Conservation (phyloP, 805 yeast species). For the Starmerella davenportii region DNA sequence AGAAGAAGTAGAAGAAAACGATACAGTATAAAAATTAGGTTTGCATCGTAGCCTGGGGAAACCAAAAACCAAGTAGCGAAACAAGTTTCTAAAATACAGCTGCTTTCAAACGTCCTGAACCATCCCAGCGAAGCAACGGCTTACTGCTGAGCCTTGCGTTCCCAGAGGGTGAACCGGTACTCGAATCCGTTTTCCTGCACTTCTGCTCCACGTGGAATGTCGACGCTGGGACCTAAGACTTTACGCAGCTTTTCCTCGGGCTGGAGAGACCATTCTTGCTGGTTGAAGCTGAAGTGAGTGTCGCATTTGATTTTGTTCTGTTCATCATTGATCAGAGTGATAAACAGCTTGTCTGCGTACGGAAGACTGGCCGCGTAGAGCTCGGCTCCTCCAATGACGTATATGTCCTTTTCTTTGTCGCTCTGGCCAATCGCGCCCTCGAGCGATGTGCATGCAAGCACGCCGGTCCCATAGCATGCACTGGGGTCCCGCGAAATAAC, state of each 20-base stretch:
- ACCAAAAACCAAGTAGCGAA: no score
- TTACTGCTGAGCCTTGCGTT: background rate
- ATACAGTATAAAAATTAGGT: no score
- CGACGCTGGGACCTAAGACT: conserved; percentile 24
- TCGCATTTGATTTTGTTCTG: conserved; percentile 38
- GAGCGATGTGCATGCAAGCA: conserved; percentile 28
- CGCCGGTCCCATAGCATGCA: conserved; percentile 16
- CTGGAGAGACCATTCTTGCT: conserved; percentile 20
- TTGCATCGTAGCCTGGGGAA: no score
- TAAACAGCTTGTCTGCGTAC: conserved; percentile 36
- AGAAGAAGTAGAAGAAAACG: no score
- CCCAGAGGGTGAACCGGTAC: conserved; percentile 45
- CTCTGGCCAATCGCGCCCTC: conserved; percentile 26
- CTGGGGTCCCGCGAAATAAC: conserved; percentile 39
- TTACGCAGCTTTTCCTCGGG: conserved; percentile 24
- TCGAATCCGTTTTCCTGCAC: conserved; percentile 32
- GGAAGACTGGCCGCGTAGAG: conserved; percentile 45
- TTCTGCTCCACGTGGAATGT: conserved; percentile 9
- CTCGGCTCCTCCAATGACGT: conserved; percentile 86
- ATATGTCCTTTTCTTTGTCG: conserved; percentile 34
- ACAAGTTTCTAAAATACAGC: no score
- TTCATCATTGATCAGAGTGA: conserved; percentile 45
- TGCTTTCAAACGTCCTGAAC: no score
- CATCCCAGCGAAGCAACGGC: no score
- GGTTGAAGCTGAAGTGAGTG: conserved; percentile 35